phyloP scores from a whole-genome alignment of 192 early-diverging fungal species.

The Ambispora gerdemannii region DNA sequence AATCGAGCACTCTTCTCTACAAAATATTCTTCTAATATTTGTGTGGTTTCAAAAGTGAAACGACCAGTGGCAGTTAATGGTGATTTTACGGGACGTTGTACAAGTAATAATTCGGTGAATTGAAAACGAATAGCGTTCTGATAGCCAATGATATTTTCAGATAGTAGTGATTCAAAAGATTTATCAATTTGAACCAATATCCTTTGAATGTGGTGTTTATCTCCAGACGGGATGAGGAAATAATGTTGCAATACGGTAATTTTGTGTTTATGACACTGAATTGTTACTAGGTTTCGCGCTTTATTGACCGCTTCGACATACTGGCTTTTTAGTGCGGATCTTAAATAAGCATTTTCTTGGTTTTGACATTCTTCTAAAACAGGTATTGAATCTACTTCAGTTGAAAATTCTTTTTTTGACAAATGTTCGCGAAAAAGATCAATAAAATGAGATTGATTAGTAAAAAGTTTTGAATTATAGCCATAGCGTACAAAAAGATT shows the following conservation, averaged over 20 bases:
- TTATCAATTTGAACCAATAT: background rate
- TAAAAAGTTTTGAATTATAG: background rate
- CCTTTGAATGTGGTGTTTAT: background rate
- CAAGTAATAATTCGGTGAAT: background rate
- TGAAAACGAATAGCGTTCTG: background rate
- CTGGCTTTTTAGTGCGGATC: no score
- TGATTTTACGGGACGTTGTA: background rate
- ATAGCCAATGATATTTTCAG: background rate
- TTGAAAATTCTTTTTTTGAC: background rate
- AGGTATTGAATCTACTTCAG: no score
- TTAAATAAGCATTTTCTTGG: no score
- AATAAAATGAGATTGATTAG: background rate
- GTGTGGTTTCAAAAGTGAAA: background rate
- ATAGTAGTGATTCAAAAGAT: background rate
- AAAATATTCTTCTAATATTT: constrained; percentile 23
- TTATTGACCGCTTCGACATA: background rate
- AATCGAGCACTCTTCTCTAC: background rate
- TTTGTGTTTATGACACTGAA: background rate
- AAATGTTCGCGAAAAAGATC: background rate
- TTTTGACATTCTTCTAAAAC: no score
- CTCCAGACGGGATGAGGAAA: constrained; percentile 1
- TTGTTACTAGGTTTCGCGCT: background rate
- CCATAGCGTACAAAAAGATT: background rate
- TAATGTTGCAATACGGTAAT: background rate
- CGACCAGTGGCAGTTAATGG: background rate